Evolutionary conservation across 768 basidiomycete species (phyloP), one percentile per base, ranked within the genome.

Genomic region (Basidioascus undulatus): DNA sequence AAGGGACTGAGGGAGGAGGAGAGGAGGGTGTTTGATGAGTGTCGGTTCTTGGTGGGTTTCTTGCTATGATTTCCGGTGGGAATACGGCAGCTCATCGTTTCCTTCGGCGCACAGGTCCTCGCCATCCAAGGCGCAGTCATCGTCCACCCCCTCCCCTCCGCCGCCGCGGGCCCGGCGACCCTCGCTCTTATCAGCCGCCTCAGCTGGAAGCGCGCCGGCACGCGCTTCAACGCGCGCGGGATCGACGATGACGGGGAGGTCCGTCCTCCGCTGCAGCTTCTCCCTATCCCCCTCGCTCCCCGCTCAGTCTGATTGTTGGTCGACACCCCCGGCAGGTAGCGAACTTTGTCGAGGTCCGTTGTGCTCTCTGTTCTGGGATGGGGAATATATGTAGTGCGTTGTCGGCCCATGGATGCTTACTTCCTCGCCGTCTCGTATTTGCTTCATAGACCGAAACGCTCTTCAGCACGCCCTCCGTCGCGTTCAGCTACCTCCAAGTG

Each of bases 111-210:
- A 23, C 49, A 92, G 75, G 66, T 89, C 19, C 69, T 86, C 26
- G 74, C 80, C 16, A 87, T 92, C 28, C 92, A 98, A 66, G 92
- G 92, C 15, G 94, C 75, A 54, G 78, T 79, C 21, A 83, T 82
- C 0, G 62, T 76, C n/a, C 73, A 70, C 47, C 74, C 76, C 0
- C 69, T 94, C 62, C 67, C 77, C 7, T 68, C 71, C 57, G 75
- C 72, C n/a, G 57, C 69, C 25, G 82, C 75, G 6, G 65, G 67
- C 16, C 64, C 80, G 44, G 77, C 71, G 4, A 79, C 78, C 1
- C 57, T 92, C 18, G 70, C 74, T 4, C 60, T 98, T 42, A 76
- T 94, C 37, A 83, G 79, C 11, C 66, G 92, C 31, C 65, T 96
- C 5, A 76, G 86, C 9, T 87, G 81, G 75, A 87, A 83, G 60